A percentile compares a stretch with the other conserved stretches of the same genome.
Conservation (phyloP, 2,329 filamentous ascomycete species). For the Cryphonectria nitschkei region DNA sequence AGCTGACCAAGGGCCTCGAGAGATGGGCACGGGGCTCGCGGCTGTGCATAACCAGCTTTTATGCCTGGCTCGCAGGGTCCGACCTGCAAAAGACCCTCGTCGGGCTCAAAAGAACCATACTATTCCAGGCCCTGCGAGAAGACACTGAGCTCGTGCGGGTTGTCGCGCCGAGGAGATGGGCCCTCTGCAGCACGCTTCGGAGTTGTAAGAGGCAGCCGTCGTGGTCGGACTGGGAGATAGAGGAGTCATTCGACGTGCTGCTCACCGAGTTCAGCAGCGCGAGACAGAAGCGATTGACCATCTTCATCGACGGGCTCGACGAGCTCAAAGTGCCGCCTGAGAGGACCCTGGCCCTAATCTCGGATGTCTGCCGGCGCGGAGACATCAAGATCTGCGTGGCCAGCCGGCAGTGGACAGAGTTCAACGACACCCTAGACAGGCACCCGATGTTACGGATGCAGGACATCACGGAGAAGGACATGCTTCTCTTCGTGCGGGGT, state of each 20-base stretch:
- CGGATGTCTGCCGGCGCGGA: neutral
- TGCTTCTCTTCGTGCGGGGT: neutral
- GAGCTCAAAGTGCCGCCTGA: neutral
- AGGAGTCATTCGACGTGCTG: neutral
- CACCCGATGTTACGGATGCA: neutral
- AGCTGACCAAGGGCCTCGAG: neutral
- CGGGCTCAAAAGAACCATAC: neutral
- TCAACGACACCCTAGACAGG: neutral
- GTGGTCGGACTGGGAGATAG: neutral
- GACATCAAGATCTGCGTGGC: neutral
- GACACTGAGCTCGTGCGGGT: neutral
- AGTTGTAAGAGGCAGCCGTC: neutral
- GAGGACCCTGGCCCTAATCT: neutral
- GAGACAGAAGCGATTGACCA: neutral
- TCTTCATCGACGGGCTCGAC: neutral
- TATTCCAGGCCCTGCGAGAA: neutral
- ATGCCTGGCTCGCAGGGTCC: neutral
- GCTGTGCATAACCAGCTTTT: neutral
- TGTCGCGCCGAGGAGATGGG: neutral
- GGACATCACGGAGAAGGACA: neutral
- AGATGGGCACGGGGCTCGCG: neutral
- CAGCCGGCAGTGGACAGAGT: neutral
- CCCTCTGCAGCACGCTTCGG: neutral
- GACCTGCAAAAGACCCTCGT: neutral
- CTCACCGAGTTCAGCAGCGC: neutral